Evolutionary conservation across 768 basidiomycete species (phyloP), one percentile per base, ranked within the genome.

Genomic region (Mrakia frigida): DNA sequence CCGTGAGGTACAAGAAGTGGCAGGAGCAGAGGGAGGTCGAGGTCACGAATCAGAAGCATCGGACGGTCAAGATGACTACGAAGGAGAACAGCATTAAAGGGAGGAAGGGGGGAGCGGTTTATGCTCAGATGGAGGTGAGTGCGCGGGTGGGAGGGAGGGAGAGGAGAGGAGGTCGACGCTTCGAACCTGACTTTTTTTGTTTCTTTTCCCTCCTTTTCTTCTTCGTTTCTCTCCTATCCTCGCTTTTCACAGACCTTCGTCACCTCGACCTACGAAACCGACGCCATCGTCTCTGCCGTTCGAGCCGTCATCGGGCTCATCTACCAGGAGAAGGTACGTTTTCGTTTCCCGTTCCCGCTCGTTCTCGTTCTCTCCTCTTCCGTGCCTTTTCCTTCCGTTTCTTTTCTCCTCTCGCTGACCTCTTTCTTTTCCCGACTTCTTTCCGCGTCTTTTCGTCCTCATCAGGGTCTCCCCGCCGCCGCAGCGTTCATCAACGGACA

Each of bases 401-500:
- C 41, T 46, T 53, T 10, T 43, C n/a, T 56, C 11, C 31, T 18
- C 31, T 56, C 14, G 9, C n/a, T 31, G 41, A 37, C 41, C 21
- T 28, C 28, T 1, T 9, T 69, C 21, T 2, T 41, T 7, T 43
- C 2, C 67, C 41, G 3, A 16, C 5, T 13, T 35, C 41, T n/a
- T n/a, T 16, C 13, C 50, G 11, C 37, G 39, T n/a, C 7, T 39
- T 56, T 18, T n/a, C 2, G 52, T 7, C 25, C 16, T 35, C 43
- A 11, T 13, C 78, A 85, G 84, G 85, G 85, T 33, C 88, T 99
- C 65, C 86, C 87, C 70, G 89, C 90, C 11, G 93, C 96, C n/a
- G 89, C 94, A 75, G 87, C 89, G 82, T 98, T 98, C 81, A 91
- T 89, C 21, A 92, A 97, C 82, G 88, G 89, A 4, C 90, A 92